Percentiles rank a stretch among this genome's conserved stretches.
phyloP scores from a whole-genome alignment of 2,329 filamentous ascomycete genomes.

The Colletotrichum sp. region DNA sequence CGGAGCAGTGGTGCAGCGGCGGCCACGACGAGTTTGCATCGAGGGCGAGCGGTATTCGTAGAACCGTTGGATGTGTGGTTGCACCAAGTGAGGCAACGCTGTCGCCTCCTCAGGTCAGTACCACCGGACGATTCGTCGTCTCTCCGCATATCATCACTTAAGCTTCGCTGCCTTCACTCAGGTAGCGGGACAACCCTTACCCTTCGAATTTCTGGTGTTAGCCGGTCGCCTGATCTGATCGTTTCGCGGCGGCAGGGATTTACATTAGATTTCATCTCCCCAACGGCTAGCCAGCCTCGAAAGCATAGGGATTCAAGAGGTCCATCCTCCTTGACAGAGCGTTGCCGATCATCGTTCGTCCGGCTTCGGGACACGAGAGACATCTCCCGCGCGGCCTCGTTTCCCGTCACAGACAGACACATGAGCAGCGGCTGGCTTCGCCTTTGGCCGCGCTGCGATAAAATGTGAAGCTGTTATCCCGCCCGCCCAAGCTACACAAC shows the following conservation, averaged over 20 bases:
- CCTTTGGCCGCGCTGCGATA: background rate
- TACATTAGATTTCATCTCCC: background rate
- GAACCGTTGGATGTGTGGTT: slow-evolving; percentile 6
- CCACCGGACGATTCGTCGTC: background rate
- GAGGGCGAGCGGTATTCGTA: slow-evolving; percentile 14
- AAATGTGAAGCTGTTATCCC: background rate
- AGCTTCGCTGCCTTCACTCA: background rate
- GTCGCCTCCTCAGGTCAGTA: slow-evolving; percentile 17
- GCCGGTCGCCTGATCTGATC: background rate
- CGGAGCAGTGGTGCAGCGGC: slow-evolving; percentile 12
- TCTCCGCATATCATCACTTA: background rate
- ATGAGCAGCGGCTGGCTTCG: slow-evolving; percentile 26
- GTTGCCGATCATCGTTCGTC: background rate
- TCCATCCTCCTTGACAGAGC: background rate
- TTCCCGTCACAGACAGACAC: background rate
- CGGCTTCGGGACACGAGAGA: background rate
- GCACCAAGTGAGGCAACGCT: slow-evolving; percentile 14
- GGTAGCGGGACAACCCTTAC: background rate
- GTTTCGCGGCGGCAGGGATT: background rate
- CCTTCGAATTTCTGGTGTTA: background rate
- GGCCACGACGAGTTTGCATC: slow-evolving; percentile 21
- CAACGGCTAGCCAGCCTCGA: background rate
- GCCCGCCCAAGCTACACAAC: slow-evolving; percentile 15
- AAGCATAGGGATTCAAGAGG: background rate
- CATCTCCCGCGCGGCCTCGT: background rate